These are phyloP conservation scores for Clarireedia sp. DNA, from an alignment of 2,329 filamentous ascomycete genomes.

Conservation along the genomic window DNA sequence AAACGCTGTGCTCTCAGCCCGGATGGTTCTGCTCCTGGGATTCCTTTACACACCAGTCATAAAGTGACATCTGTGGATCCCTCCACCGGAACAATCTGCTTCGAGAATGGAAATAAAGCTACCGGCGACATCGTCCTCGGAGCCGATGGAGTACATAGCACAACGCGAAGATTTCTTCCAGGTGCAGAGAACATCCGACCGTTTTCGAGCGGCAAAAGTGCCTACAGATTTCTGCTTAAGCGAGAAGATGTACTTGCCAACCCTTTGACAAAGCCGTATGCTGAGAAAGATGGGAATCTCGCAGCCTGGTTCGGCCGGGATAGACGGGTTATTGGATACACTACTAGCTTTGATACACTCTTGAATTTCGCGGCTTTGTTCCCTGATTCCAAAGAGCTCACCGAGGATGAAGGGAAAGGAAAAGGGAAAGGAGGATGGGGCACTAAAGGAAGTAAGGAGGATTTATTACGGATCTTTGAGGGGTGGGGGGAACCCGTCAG, in stretches of 20 bases:
- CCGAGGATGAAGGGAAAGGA: conserved; percentile 25
- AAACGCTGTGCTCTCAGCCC: conserved; percentile 38
- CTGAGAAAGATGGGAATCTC: conserved; percentile 27
- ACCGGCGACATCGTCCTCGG: not conserved
- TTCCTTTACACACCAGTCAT: conserved; percentile 34
- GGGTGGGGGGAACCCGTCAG: not conserved
- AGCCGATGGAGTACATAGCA: conserved; percentile 1
- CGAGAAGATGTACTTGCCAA: conserved; percentile 26
- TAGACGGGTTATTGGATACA: conserved; percentile 40
- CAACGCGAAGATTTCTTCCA: not conserved
- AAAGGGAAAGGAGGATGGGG: not conserved
- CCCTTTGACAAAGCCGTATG: conserved; percentile 30
- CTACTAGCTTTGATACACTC: conserved; percentile 36
- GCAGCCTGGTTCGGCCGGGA: conserved; percentile 36
- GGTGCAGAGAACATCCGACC: not conserved
- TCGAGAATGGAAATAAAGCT: conserved; percentile 35
- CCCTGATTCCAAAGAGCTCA: conserved; percentile 32
- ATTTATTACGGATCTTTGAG: not conserved
- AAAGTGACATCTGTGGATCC: conserved; percentile 38
- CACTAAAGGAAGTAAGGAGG: not conserved
- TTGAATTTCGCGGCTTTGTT: conserved; percentile 47
- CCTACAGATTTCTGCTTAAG: conserved; percentile 20
- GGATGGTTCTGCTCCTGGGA: conserved; percentile 30
- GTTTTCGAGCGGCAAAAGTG: conserved; percentile 15
- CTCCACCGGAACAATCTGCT: conserved; percentile 33